A percentile compares a stretch with the other conserved stretches of the same genome.
These are phyloP conservation scores for Abrus pulchellus DNA, from an alignment of 306 rosid species.

Conservation along the genomic window DNA sequence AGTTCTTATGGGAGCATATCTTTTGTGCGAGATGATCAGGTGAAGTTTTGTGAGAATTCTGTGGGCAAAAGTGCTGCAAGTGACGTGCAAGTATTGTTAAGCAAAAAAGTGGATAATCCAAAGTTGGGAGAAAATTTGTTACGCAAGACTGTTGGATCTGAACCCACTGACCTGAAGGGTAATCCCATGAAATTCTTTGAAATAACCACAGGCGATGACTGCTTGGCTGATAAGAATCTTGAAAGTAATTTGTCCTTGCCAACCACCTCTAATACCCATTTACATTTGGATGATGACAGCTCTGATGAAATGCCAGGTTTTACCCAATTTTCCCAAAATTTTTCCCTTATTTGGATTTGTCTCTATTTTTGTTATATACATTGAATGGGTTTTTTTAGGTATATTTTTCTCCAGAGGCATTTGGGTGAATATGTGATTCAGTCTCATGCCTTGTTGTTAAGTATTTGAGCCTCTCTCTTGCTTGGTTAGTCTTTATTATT, in stretches of 20 bases:
- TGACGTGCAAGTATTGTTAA: constrained; percentile 37
- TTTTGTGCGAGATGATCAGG: constrained; percentile 40
- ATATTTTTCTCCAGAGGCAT: constrained; percentile 20
- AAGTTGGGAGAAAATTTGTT: constrained; percentile 48
- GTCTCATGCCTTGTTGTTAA: constrained; percentile 38
- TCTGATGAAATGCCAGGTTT: constrained; percentile 65
- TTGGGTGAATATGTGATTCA: constrained; percentile 41
- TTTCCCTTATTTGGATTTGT: neutral
- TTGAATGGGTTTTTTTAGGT: constrained; percentile 34
- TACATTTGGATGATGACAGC: constrained; percentile 47
- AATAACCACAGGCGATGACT: constrained; percentile 54
- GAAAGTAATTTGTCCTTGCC: constrained; percentile 46
- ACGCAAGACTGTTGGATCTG: constrained; percentile 47
- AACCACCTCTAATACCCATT: constrained; percentile 42
- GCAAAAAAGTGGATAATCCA: constrained; percentile 45
- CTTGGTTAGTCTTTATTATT: constrained; percentile 14
- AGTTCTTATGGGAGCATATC: constrained; percentile 46
- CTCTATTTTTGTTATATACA: constrained; percentile 17
- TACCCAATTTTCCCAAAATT: neutral
- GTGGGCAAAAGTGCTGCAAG: constrained; percentile 29
- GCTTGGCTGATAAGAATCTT: constrained; percentile 47
- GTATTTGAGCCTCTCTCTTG: constrained; percentile 23
- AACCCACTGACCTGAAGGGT: constrained; percentile 36
- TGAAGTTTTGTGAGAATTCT: constrained; percentile 44
- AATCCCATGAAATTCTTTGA: constrained; percentile 56